Conservation (phyloP, 2,329 filamentous ascomycete genomes). For the Colletotrichum destructivum region DNA sequence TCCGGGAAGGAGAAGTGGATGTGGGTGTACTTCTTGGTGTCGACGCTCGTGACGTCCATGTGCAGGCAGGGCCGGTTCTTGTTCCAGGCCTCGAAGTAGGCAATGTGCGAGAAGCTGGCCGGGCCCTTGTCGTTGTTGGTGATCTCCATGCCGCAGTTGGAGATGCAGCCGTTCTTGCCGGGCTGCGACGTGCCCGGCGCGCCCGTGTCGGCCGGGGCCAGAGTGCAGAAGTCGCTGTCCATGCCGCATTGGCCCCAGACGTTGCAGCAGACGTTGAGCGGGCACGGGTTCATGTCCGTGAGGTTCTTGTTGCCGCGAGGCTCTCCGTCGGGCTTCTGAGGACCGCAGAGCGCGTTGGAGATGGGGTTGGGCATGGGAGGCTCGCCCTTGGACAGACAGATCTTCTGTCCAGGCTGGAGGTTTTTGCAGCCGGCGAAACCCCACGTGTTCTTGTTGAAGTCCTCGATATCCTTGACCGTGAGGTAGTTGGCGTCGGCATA, state of each 20-base stretch:
- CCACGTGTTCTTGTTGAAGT: slow-evolving; percentile 44
- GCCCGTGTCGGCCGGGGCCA: slow-evolving; percentile 45
- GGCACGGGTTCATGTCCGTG: slow-evolving; percentile 48
- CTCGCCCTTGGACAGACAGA: slow-evolving; percentile 45
- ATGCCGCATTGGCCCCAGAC: slow-evolving; percentile 62
- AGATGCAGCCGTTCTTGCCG: slow-evolving; percentile 56
- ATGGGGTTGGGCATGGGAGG: slow-evolving; percentile 45
- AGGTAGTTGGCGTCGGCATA: slow-evolving; percentile 5
- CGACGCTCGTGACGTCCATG: slow-evolving; percentile 46
- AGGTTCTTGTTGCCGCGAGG: background rate
- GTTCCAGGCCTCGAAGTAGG: slow-evolving; percentile 55
- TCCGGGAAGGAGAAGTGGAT: slow-evolving; percentile 52
- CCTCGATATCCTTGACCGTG: slow-evolving; percentile 1
- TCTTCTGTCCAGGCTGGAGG: slow-evolving; percentile 35
- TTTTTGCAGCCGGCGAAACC: slow-evolving; percentile 45
- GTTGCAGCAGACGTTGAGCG: slow-evolving; percentile 51
- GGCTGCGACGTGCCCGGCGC: slow-evolving; percentile 54
- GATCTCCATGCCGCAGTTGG: slow-evolving; percentile 56
- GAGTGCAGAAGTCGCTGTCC: slow-evolving; percentile 58
- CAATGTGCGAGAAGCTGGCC: slow-evolving; percentile 43
- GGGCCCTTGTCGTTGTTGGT: slow-evolving; percentile 45
- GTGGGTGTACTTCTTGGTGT: slow-evolving; percentile 45
- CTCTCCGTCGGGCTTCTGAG: slow-evolving; percentile 30
- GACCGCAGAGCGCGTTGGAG: slow-evolving; percentile 45
- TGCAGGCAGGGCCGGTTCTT: slow-evolving; percentile 50